Base-by-base conservation (phyloP, 148 eudicot species). In the Amaranthus hypochondriacus region DNA sequence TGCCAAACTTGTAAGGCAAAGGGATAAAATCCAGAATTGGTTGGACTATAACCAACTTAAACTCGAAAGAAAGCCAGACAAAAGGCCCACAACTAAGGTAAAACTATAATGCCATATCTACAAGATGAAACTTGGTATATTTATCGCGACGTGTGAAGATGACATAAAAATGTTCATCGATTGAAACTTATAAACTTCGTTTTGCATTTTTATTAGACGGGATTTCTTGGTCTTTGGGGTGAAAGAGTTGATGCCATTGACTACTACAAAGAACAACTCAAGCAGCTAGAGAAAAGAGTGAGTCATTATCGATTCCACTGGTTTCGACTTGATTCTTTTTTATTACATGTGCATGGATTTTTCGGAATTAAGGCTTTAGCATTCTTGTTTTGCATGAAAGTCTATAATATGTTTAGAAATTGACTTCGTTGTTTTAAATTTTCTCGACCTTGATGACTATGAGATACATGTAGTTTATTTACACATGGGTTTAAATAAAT, bases 191-290 rank as follows among this genome's bases (percentile, higher is more conserved):
- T 42, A 70, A 9, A n/a, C 0, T 57, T 77, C 65, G 56, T 67
- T 76, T n/a, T 55, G 28, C 63, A 53, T 47, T 44, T 46, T 9
- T 72, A 50, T 79, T 59, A 94, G 99, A 89, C 68, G 58, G 99
- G 99, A 73, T 90, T 85, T 77, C 92, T 90, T 66, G 97, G 99
- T 55, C 88, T 92, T 70, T 92, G 97, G 79, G 99, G 99, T 57
- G 72, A 83, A 74, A 85, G 51, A 56, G 89, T 87, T 59, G 99
- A 95, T 84, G 70, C 96, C 12, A 84, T 95, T 61, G 90, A 92
- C 71, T 87, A 66, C 80, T 90, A 90, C 75, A 75, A 77, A 74
- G 83, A 87, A 59, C 89, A 86, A 62, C 66, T 92, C 56, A 87
- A 82, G 71, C 78, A 84, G 57, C 69, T 89, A 66, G 97, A 92